Conservation (phyloP, 2,329 filamentous ascomycete species). For the Aspergillus carbonarius region DNA sequence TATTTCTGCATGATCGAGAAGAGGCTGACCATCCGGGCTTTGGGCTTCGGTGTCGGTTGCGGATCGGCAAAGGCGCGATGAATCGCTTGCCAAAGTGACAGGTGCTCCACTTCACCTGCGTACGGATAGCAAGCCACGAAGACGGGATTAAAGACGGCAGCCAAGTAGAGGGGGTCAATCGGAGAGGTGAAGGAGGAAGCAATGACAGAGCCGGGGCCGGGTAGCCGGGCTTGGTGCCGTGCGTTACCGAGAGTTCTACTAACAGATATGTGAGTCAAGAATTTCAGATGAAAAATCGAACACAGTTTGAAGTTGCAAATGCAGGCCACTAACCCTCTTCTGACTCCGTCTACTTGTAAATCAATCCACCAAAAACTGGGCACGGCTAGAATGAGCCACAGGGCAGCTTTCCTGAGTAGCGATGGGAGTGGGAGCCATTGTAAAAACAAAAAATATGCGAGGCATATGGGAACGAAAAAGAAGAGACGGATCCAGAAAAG, state of each 20-base stretch:
- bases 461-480: conserved; percentile 66
- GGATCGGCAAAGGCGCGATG: conserved; percentile 68
- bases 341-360: conserved; percentile 95
- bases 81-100: conserved; percentile 75
- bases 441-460: conserved; percentile 75
- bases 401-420: conserved; percentile 72
- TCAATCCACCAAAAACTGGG: conserved; percentile 98
- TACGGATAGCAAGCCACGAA: conserved; percentile 83
- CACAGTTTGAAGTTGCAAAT: background rate
- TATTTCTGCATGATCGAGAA: conserved; percentile 64
- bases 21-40: conserved; percentile 59
- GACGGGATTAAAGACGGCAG: conserved; percentile 92
- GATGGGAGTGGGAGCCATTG: conserved; percentile 75
- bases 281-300: background rate
- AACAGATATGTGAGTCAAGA: background rate
- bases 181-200: conserved; percentile 90
- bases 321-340: conserved; percentile 65
- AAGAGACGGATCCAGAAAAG: conserved; percentile 81
- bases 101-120: conserved; percentile 69
- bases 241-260: conserved; percentile 68
- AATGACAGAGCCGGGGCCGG: conserved; percentile 76
- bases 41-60: conserved; percentile 46
- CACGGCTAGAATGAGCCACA: conserved; percentile 85
- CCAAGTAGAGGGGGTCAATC: conserved; percentile 88
- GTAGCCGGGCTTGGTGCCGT: conserved; percentile 66